A percentile compares a stretch with the other conserved stretches of the same genome.
These are phyloP conservation scores for Paecilomyces variotii DNA, from an alignment of 2,329 filamentous ascomycete genomes.

Conservation along the genomic window DNA sequence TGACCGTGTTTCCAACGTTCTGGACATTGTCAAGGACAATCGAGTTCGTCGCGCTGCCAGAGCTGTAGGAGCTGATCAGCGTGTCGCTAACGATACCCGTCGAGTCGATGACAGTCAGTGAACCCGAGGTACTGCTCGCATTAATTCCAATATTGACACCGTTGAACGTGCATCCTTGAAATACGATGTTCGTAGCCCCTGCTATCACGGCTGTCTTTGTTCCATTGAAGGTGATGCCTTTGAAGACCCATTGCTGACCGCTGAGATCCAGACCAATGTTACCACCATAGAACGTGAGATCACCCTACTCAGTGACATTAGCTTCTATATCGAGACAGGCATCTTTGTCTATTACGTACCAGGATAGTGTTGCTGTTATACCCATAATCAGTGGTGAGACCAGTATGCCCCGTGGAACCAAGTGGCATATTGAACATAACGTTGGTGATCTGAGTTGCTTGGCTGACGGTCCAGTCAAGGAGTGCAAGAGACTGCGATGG, in stretches of 20 bases:
- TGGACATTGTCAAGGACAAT: conserved; percentile 19
- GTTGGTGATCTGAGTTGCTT: conserved; percentile 25
- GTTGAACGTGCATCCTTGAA: conserved; percentile 20
- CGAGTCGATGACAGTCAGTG: conserved; percentile 22
- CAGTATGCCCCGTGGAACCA: conserved; percentile 18
- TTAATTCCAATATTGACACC: conserved; percentile 20
- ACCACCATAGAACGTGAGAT: conserved; percentile 17
- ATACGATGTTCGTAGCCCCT: conserved; percentile 20
- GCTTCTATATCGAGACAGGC: neutral
- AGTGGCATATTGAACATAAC: conserved; percentile 25
- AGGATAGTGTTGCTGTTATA: conserved; percentile 9
- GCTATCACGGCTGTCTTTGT: conserved; percentile 46
- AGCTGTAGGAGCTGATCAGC: conserved; percentile 19
- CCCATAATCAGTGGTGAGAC: conserved; percentile 10
- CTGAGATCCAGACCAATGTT: conserved; percentile 20
- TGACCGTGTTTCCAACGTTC: conserved; percentile 19
- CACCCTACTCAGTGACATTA: neutral
- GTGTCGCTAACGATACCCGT: conserved; percentile 15
- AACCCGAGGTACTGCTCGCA: conserved; percentile 20
- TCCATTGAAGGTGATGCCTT: conserved; percentile 50
- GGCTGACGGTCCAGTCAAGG: conserved; percentile 28
- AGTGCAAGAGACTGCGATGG: conserved; percentile 14
- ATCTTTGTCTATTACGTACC: neutral
- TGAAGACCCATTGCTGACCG: conserved; percentile 31
- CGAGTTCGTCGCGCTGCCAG: conserved; percentile 21